Conservation (phyloP, 2,329 filamentous ascomycete species). For the Ophiostoma tasmaniense region DNA sequence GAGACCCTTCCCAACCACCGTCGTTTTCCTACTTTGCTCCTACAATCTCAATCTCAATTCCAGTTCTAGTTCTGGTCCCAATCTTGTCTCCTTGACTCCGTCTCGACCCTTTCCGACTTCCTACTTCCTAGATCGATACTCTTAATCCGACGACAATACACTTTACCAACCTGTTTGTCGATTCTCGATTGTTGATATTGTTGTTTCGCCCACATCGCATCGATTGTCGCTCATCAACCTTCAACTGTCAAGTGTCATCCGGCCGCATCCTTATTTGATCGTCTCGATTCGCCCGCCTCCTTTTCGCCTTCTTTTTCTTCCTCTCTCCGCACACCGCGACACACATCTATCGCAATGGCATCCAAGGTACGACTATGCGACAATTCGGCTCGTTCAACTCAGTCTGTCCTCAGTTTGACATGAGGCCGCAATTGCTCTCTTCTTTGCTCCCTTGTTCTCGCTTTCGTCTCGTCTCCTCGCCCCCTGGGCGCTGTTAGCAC, state of each 20-base stretch:
- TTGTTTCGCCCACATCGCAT: not conserved
- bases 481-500: not conserved
- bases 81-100: conserved; percentile 5
- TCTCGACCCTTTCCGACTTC: conserved; percentile 5
- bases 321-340: not conserved
- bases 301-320: not conserved
- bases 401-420: not conserved
- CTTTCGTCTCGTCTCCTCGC: not conserved
- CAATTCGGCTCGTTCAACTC: not conserved
- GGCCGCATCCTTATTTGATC: not conserved
- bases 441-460: not conserved
- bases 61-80: conserved; percentile 6
- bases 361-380: conserved; percentile 16
- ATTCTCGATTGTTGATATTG: not conserved
- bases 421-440: not conserved
- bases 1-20: conserved; percentile 16
- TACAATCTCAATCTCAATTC: conserved; percentile 9
- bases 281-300: not conserved
- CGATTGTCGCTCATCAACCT: not conserved
- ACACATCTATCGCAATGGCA: conserved; percentile 14
- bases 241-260: not conserved
- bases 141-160: not conserved
- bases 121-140: conserved; percentile 4
- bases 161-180: not conserved
- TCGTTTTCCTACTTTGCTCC: conserved; percentile 11